phyloP scores from a whole-genome alignment of 345 rosid genomes.

The Hypericum perforatum region DNA sequence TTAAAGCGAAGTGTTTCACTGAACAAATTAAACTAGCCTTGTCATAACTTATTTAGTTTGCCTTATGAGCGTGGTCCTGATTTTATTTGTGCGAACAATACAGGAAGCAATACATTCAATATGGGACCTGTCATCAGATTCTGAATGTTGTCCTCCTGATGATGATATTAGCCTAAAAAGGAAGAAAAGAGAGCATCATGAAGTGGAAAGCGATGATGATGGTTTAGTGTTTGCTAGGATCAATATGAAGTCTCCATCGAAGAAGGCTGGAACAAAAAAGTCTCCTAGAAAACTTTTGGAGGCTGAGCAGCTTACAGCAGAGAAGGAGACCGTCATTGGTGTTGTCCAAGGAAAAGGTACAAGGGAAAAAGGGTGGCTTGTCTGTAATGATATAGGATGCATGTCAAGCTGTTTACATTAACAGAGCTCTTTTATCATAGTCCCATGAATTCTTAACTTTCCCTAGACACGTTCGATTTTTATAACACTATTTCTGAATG shows the following conservation, averaged over 20 bases:
- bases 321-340: slow-evolving; percentile 24
- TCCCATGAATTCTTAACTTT: too few species aligned
- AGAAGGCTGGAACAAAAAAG: slow-evolving; percentile 41
- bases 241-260: slow-evolving; percentile 22
- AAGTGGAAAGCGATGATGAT: slow-evolving; percentile 25
- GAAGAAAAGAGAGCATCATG: slow-evolving; percentile 17
- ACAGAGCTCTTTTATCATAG: too few species aligned
- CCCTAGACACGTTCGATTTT: too few species aligned
- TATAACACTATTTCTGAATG: too few species aligned
- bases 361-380: neutral
- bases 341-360: slow-evolving; percentile 40
- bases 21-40: too few species aligned
- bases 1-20: too few species aligned
- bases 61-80: neutral
- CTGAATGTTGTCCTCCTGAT: slow-evolving; percentile 51
- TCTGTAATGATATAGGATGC: too few species aligned
- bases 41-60: too few species aligned
- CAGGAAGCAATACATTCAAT: slow-evolving; percentile 37
- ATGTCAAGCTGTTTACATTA: too few species aligned
- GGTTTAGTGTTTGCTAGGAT: slow-evolving; percentile 21
- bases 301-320: slow-evolving; percentile 16
- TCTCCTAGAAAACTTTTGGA: slow-evolving; percentile 34
- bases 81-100: slow-evolving; percentile 1
- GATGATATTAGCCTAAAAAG: slow-evolving; percentile 9
- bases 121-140: slow-evolving; percentile 58